A percentile compares a stretch with the other conserved stretches of the same genome.
Evolutionary conservation across 352 stramenopile species (phyloP).

Genomic region (Globisporangium rhizosaccharum): DNA sequence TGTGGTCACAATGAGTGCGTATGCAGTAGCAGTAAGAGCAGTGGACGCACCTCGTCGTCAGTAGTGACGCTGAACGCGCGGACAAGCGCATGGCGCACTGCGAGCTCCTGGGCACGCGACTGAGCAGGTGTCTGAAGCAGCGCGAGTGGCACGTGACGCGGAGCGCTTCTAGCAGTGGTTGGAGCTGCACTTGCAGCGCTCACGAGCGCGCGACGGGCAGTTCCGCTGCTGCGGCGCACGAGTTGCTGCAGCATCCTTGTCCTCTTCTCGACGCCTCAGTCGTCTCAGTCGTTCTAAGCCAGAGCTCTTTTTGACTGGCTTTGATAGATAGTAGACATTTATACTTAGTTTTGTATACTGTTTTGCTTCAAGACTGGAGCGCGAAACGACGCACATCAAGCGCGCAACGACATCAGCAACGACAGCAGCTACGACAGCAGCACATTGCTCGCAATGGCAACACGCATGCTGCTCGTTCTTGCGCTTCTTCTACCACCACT

Average conservation of each 20-base stretch:
- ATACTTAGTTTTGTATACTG: too few species aligned
- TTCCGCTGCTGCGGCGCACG: neutral
- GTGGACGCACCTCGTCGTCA: slow-evolving; percentile 26
- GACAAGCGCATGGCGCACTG: slow-evolving; percentile 3
- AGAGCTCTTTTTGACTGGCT: too few species aligned
- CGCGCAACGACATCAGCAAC: neutral
- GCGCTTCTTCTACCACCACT: slow-evolving; percentile 13
- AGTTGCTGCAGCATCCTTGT: slow-evolving; percentile 9
- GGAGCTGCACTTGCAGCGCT: neutral
- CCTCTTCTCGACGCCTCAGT: neutral
- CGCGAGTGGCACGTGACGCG: neutral
- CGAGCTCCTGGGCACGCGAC: neutral
- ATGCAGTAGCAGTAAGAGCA: neutral
- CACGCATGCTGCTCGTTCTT: neutral
- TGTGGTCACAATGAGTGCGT: too few species aligned
- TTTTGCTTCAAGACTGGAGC: neutral
- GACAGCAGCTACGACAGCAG: neutral
- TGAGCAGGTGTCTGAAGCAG: neutral
- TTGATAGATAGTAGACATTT: too few species aligned
- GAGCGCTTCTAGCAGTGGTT: neutral
- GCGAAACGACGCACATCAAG: slow-evolving; percentile 2
- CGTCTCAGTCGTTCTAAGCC: neutral
- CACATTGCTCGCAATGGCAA: neutral
- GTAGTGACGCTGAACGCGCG: slow-evolving; percentile 22
- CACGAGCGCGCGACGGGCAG: slow-evolving; percentile 1